Conservation (phyloP, 2,329 filamentous ascomycete species). For the Achaetomium macrosporum region DNA sequence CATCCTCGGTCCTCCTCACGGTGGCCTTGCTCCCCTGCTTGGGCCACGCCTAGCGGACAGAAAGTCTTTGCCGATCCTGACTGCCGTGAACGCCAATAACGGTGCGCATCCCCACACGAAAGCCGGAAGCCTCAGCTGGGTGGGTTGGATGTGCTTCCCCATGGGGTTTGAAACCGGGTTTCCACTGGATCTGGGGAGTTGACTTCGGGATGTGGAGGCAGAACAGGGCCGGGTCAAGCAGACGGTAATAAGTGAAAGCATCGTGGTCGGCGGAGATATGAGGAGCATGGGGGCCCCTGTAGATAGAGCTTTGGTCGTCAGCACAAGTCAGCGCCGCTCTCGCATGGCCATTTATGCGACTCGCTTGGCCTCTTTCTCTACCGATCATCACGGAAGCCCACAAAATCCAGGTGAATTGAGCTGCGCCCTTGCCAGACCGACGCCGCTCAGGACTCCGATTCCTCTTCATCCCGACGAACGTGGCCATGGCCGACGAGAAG, state of each 20-base stretch:
- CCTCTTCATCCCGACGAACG: neutral
- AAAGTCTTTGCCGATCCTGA: conserved; percentile 10
- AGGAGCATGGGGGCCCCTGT: too few species aligned
- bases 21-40: neutral
- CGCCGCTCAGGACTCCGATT: neutral
- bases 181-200: neutral
- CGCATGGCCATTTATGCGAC: neutral
- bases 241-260: neutral
- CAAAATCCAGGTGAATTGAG: neutral
- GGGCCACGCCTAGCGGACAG: neutral
- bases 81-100: conserved; percentile 9
- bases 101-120: neutral
- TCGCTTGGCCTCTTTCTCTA: neutral
- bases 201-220: neutral
- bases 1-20: neutral
- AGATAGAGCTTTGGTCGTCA: too few species aligned
- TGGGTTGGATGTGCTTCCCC: conserved; percentile 4
- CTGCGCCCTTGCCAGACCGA: neutral
- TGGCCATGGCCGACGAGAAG: conserved; percentile 18
- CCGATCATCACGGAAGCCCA: neutral
- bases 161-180: conserved; percentile 8
- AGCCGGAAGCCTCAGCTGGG: neutral
- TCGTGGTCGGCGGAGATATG: too few species aligned
- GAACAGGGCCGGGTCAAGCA: conserved; percentile 1
- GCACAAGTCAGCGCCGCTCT: too few species aligned